Percentiles rank a stretch among this genome's conserved stretches.
These are phyloP conservation scores for Aspergillus fumigatus DNA, from an alignment of 2,329 filamentous ascomycete genomes.

Conservation along the genomic window DNA sequence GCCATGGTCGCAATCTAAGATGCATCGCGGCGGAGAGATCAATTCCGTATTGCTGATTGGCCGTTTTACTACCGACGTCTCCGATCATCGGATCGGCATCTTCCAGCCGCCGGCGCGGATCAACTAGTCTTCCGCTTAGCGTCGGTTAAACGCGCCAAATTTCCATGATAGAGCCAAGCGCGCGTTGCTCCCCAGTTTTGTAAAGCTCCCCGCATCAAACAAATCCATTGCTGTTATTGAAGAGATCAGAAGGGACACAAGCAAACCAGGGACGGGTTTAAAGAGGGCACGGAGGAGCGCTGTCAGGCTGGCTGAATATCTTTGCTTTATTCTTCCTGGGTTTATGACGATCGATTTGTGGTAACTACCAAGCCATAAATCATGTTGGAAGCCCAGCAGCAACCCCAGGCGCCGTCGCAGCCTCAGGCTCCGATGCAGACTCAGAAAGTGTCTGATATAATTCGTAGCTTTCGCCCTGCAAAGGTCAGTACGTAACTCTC, in stretches of 20 bases:
- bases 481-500: slow-evolving; percentile 53
- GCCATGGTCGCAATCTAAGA: slow-evolving; percentile 4
- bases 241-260: neutral
- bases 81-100: slow-evolving; percentile 15
- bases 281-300: neutral
- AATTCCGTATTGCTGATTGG: slow-evolving; percentile 2
- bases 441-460: slow-evolving; percentile 71
- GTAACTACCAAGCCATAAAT: slow-evolving; percentile 1
- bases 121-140: slow-evolving; percentile 6
- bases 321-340: neutral
- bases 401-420: slow-evolving; percentile 17
- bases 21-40: slow-evolving; percentile 2
- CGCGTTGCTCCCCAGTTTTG: neutral
- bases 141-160: slow-evolving; percentile 16
- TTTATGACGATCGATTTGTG: slow-evolving; percentile 7
- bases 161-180: slow-evolving; percentile 1
- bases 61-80: slow-evolving; percentile 1
- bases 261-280: neutral
- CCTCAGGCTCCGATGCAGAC: slow-evolving; percentile 33
- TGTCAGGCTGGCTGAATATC: neutral
- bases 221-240: neutral
- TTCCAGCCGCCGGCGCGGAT: slow-evolving; percentile 17
- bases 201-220: neutral
- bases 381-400: slow-evolving; percentile 27
- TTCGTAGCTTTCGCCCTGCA: slow-evolving; percentile 71